Conservation (phyloP, 2,329 filamentous ascomycete genomes). For the Aureobasidium leucospermi region DNA sequence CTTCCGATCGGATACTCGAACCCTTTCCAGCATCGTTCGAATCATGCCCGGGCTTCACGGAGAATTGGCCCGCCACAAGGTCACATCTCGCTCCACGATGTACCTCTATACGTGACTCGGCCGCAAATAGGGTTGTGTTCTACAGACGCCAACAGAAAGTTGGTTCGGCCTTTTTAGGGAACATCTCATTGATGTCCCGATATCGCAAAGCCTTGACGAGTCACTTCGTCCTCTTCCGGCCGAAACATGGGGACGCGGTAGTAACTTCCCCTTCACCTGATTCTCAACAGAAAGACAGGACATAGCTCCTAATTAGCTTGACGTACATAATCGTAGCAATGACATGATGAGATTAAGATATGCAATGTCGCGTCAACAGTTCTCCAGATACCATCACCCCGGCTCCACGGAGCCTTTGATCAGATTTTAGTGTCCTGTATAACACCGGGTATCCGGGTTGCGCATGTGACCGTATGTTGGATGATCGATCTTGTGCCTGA, state of each 20-base stretch:
- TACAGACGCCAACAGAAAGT: background rate
- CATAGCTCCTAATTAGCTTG: background rate
- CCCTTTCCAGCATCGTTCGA: background rate
- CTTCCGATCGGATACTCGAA: background rate
- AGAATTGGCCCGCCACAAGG: background rate
- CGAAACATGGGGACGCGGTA: background rate
- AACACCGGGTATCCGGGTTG: background rate
- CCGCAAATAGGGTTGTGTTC: background rate
- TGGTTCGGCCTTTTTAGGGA: background rate
- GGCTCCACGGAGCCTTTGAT: background rate
- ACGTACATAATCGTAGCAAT: background rate
- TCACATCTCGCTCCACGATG: background rate
- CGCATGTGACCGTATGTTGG: background rate
- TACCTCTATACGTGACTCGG: background rate
- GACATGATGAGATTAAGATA: constrained; percentile 1
- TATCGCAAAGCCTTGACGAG: background rate
- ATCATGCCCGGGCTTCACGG: no score
- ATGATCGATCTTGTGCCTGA: background rate
- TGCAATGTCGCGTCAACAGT: background rate
- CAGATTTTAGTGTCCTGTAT: background rate
- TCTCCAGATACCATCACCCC: background rate
- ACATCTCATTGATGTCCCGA: background rate
- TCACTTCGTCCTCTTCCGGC: background rate
- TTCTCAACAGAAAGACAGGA: background rate
- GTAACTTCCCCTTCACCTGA: background rate